Evolutionary conservation across 805 yeast species (phyloP), one percentile per base, ranked within the genome.

Genomic region (Ascoidea asiatica): DNA sequence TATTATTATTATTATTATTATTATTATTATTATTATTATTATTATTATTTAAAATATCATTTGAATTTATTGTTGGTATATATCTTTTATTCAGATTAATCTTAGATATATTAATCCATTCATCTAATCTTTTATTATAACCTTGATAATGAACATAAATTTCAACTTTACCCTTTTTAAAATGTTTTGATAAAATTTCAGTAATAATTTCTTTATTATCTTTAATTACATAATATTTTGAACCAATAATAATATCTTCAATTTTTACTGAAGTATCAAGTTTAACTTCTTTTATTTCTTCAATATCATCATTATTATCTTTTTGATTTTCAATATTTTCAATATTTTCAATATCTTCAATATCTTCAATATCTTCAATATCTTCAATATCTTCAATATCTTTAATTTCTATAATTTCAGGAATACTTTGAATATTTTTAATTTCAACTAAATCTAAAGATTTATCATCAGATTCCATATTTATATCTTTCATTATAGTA

Each of bases 121-220:
- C 98, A 65, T 92, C 99, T 53, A 92, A 71, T 61, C 99, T 82
- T 62, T 92, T 92, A 67, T 92, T 92, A 68, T 81, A 92, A 53
- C 89, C 95, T 44, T 79, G 86, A 64, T 88, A 92, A 61, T 92
- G 99, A 23, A 92, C 95, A 59, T 92, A 92, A 60, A 81, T 89
- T 51, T 77, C 84, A 29, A 78, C 76, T 48, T 82, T 75, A 13
- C 89, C 86, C 58, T 87, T 81, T 55, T 84, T 78, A 40, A 73
- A 62, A 49, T 84, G 86, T 42, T 77, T 72, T 18, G 89, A 86
- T 40, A 92, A 65, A 39, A 92, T 77, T 58, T 92, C 98, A 1
- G 97, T 97, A 33, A 78, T 59, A 49, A 96, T 69, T 48, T 70
- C 73, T 50, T 81, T 88, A 22, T 77, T 84, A 55, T 88, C 96